phyloP scores from a whole-genome alignment of 176 grass and related monocot species.

The Eragrostis curvula region DNA sequence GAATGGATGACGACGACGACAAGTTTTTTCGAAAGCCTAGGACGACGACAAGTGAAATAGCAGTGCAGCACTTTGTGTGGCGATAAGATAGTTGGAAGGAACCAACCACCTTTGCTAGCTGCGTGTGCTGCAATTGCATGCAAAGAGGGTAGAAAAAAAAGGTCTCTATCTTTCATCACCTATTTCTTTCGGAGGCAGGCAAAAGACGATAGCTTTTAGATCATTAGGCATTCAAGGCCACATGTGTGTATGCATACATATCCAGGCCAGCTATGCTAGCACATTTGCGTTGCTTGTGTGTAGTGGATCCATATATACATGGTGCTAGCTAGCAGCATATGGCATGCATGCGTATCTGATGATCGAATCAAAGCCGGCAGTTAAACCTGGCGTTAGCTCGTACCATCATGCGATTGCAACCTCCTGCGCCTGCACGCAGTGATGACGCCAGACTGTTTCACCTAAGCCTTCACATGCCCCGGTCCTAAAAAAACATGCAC shows the following conservation, averaged over 20 bases:
- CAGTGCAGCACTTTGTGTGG: not conserved
- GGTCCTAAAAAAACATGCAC: constrained; percentile 18
- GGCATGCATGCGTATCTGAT: not conserved
- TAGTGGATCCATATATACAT: too few relatives aligned
- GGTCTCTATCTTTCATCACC: constrained; percentile 15
- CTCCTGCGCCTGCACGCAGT: constrained; percentile 3
- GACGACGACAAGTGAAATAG: not conserved
- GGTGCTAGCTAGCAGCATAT: too few relatives aligned
- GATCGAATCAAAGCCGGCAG: not conserved
- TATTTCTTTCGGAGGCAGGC: not conserved
- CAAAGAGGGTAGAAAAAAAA: not conserved
- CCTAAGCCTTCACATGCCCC: constrained; percentile 15
- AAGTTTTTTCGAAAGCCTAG: too few relatives aligned
- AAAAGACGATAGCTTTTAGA: constrained; percentile 7
- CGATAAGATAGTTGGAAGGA: constrained; percentile 12
- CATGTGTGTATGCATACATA: not conserved
- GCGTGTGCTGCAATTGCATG: not conserved
- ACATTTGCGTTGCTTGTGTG: not conserved
- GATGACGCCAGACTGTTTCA: constrained; percentile 34
- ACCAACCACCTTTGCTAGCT: constrained; percentile 25
- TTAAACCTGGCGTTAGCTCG: not conserved
- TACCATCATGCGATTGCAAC: not conserved
- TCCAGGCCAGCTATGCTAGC: not conserved
- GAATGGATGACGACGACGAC: not conserved
- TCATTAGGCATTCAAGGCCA: constrained; percentile 31